Conservation (phyloP, 352 stramenopile species). For the Globisporangium viniferum region DNA sequence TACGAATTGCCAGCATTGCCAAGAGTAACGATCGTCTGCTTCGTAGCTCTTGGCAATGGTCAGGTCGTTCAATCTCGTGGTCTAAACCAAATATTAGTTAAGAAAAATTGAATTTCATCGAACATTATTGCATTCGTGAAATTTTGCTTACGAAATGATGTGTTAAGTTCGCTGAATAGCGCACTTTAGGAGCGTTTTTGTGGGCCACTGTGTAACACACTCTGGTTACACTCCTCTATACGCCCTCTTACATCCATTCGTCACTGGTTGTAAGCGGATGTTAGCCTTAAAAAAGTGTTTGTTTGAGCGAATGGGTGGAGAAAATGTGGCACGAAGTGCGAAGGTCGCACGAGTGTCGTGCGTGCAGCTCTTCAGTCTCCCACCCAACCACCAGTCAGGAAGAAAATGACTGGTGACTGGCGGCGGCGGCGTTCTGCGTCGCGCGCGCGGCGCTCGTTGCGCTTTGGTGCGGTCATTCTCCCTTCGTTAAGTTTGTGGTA, state of each 20-base stretch:
- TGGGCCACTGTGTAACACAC: too few relatives aligned
- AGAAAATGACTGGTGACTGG: constrained; percentile 7
- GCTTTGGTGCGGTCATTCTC: constrained; percentile 41
- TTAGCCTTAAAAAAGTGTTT: not conserved
- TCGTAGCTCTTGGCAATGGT: not conserved
- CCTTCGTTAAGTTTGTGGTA: constrained; percentile 72
- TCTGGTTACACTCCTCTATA: too few relatives aligned
- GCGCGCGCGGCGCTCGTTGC: not conserved
- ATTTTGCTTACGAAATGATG: too few relatives aligned
- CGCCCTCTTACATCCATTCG: not conserved
- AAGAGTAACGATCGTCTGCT: not conserved
- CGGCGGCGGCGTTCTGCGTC: not conserved
- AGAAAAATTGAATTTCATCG: not conserved
- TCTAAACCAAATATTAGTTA: not conserved
- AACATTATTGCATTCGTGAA: too few relatives aligned
- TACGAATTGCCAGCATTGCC: not conserved
- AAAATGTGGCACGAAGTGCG: not conserved
- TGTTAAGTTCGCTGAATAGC: too few relatives aligned
- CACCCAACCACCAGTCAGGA: not conserved
- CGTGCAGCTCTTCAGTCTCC: not conserved
- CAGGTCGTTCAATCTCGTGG: not conserved
- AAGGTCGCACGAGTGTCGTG: not conserved
- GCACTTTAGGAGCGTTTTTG: too few relatives aligned
- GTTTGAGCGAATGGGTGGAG: not conserved
- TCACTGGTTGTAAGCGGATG: not conserved